A percentile compares a stretch with the other conserved stretches of the same genome.
Conservation (phyloP, 768 basidiomycete genomes). For the Boletus tylopilopsis region DNA sequence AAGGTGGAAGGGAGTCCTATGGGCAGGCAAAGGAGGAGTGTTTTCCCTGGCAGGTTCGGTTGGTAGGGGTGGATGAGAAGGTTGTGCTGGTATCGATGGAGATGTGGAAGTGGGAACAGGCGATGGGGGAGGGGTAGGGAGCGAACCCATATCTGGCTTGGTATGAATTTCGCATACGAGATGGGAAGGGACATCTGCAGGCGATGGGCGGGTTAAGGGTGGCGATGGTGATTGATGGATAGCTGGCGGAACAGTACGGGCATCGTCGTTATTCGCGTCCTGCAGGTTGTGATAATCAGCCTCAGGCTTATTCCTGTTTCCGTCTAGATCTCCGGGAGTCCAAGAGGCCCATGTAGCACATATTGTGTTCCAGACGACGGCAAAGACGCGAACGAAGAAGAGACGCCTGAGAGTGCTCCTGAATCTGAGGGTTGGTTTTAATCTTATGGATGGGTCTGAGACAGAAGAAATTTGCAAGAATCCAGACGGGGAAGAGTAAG, state of each 20-base stretch:
- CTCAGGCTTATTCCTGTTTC: slow-evolving; percentile 8
- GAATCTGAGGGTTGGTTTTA: slow-evolving; percentile 37
- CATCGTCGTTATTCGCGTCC: slow-evolving; percentile 11
- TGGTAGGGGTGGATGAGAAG: slow-evolving; percentile 16
- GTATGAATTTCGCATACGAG: slow-evolving; percentile 6
- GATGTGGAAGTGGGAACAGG: slow-evolving; percentile 11
- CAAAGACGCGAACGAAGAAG: slow-evolving; percentile 68
- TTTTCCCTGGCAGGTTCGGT: slow-evolving; percentile 37
- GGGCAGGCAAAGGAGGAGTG: slow-evolving; percentile 46
- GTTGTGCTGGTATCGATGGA: slow-evolving; percentile 7
- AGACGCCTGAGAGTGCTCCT: slow-evolving; percentile 49
- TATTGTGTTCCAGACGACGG: slow-evolving; percentile 66
- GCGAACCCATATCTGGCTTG: slow-evolving; percentile 13
- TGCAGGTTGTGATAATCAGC: slow-evolving; percentile 4
- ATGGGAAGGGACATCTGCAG: slow-evolving; percentile 14
- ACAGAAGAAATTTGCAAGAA: slow-evolving; percentile 38
- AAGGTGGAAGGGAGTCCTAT: slow-evolving; percentile 70
- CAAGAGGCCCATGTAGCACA: slow-evolving; percentile 57
- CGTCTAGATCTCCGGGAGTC: slow-evolving; percentile 25
- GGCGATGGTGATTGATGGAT: slow-evolving; percentile 16
- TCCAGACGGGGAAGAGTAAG: slow-evolving; percentile 60
- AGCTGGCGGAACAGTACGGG: slow-evolving; percentile 18
- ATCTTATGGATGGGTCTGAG: slow-evolving; percentile 33
- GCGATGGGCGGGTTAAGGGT: slow-evolving; percentile 24
- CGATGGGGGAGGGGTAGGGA: slow-evolving; percentile 26